Percentiles rank a stretch among this genome's conserved stretches.
Conservation (phyloP, 129 eudicot genomes). For the Chrysanthemum makinoi region DNA sequence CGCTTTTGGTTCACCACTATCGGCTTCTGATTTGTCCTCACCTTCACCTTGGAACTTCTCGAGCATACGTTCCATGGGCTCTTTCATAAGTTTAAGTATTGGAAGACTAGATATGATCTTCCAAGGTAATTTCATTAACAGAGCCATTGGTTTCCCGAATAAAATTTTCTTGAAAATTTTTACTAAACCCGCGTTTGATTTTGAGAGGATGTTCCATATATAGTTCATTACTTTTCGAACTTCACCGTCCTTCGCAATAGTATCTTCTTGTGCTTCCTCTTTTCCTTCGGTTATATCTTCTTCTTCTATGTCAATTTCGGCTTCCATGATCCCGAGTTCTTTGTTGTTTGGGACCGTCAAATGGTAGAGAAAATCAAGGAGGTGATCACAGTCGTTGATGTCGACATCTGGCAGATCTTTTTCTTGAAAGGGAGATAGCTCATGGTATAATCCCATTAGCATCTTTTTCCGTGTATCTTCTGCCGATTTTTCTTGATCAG, state of each 20-base stretch:
- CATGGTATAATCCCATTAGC: slow-evolving; percentile 38
- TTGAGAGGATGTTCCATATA: slow-evolving; percentile 19
- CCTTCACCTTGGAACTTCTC: slow-evolving; percentile 6
- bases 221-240: background rate
- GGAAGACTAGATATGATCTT: slow-evolving; percentile 45
- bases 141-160: slow-evolving; percentile 30
- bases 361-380: slow-evolving; percentile 52
- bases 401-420: slow-evolving; percentile 20
- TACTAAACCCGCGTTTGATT: slow-evolving; percentile 22
- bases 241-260: slow-evolving; percentile 12
- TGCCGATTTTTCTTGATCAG: background rate
- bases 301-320: slow-evolving; percentile 20
- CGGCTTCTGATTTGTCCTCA: slow-evolving; percentile 7
- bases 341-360: slow-evolving; percentile 41
- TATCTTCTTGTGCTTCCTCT: slow-evolving; percentile 2
- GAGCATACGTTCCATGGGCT: slow-evolving; percentile 25
- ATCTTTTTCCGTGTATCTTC: slow-evolving; percentile 29
- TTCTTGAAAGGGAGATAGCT: slow-evolving; percentile 51
- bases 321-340: slow-evolving; percentile 20
- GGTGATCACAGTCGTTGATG: slow-evolving; percentile 38
- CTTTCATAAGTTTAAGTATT: slow-evolving; percentile 31
- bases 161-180: slow-evolving; percentile 21
- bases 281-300: slow-evolving; percentile 11
- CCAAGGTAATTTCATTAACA: slow-evolving; percentile 41
- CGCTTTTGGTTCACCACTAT: slow-evolving; percentile 7